A percentile compares a stretch with the other conserved stretches of the same genome.
These are phyloP conservation scores for Globisporangium carolinianum DNA, from an alignment of 352 stramenopile genomes.

Conservation along the genomic window DNA sequence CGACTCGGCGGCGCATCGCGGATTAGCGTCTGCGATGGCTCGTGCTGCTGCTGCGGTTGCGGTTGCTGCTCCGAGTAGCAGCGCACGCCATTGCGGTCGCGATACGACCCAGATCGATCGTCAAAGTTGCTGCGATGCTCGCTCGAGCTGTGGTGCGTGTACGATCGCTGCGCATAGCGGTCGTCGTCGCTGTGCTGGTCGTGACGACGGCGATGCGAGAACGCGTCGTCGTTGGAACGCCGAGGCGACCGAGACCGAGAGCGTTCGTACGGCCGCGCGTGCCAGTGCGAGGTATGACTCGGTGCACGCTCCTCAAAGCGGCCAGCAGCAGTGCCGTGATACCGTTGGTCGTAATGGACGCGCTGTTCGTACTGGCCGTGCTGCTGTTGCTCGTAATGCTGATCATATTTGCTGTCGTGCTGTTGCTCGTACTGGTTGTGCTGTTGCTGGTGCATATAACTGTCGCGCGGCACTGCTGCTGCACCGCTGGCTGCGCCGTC, in stretches of 20 bases:
- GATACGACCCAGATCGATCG: neutral
- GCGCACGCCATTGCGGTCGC: neutral
- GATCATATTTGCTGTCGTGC: no score
- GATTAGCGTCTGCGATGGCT: conserved; percentile 2
- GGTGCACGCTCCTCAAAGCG: neutral
- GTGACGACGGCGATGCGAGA: neutral
- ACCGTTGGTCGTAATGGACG: neutral
- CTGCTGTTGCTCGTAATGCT: neutral
- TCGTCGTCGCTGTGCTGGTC: neutral
- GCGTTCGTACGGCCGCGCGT: no score
- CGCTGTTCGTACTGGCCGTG: neutral
- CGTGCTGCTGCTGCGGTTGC: neutral
- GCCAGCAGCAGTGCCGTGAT: neutral
- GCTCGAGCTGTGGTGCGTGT: neutral
- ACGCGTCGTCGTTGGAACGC: neutral
- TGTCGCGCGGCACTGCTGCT: no score
- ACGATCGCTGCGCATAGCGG: neutral
- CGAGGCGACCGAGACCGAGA: neutral
- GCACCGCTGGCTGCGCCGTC: no score
- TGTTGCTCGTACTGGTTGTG: neutral
- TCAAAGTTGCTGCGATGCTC: neutral
- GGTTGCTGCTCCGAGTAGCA: neutral
- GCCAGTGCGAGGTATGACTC: neutral
- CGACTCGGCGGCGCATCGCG: conserved; percentile 31
- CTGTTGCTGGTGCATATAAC: no score